Base-by-base conservation (phyloP, 164 flowering plant species). In the Umbilicus rupestris region DNA sequence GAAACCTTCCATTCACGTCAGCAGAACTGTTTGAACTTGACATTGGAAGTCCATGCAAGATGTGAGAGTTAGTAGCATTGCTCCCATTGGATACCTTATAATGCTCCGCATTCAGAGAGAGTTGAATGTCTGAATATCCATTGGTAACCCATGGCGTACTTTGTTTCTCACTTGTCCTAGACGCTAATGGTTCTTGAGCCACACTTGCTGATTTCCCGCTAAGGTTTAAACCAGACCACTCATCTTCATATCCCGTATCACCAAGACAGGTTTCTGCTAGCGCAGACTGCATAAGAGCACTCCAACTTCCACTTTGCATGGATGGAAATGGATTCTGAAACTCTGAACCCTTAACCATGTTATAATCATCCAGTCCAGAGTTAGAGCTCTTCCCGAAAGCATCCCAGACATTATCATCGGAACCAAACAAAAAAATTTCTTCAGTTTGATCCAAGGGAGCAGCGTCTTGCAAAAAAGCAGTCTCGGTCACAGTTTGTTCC, bases 281-380 rank as follows among this genome's bases (percentile, higher is more conserved):
- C 58, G 84, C 82, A 68, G 82, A 81, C 65, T 78, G 82, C 80
- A 81, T 81, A 46, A 81, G 80, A 62, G 82, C 84, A 81, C 82
- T 81, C 84, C 84, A 81, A 68, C 78, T 78, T 59, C 84, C 80
- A 75, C 82, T 76, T 65, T 77, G 81, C 66, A 77, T 3, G 46
- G 81, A 74, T 35, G 83, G 73, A 62, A 64, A 67, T 66, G 70
- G 68, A 62, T 64, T 66, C 44, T 44, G 47, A 63, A 58, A 35
- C 16, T 73, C 81, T n/a, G 74, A 35, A 62, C 72, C 24, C 28
- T 19, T 67, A 65, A 69, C 76, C 68, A 44, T 29, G 68, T 66
- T 46, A 68, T 66, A 64, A 55, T 31, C 68, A 26, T 75, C 67
- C 24, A 70, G 12, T 1, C 67, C 67, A 22, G 66, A 41, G 39